Base-by-base conservation (phyloP, 257 asterid species). In the Solanum boliviense region DNA sequence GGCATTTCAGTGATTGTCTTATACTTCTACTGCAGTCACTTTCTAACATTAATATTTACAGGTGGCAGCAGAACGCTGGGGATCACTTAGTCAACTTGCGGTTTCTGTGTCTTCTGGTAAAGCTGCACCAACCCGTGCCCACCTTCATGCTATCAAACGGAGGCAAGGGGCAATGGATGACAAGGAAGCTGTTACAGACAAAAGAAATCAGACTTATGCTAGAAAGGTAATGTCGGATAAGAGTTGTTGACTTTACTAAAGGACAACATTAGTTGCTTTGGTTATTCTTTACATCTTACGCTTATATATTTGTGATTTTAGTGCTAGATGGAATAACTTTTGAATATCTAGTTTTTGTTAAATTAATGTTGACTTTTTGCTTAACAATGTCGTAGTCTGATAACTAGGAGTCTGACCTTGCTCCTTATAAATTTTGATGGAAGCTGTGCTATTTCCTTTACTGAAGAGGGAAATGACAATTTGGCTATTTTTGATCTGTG, bases 21-120 rank as follows among this genome's bases (percentile, higher is more conserved):
- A 15, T 38, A 29, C 85, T 46, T 81, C 41, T 46, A 18, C 35
- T 46, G 29, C 68, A 46, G 85, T 46, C 85, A 81, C 68, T 29
- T 81, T 81, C 85, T 81, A 81, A 81, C 68, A 46, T 84, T 46
- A 32, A 9, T 11, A 2, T 2, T 89, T 23, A 75, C 91, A 97
- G 99, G 98, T 97, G 86, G 98, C 95, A 86, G 96, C 91, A 94
- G 98, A 96, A 88, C 97, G 99, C 75, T 97, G 99, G 99, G 98
- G 94, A 83, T 95, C 99, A 87, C 89, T 96, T 92, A 94, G 98
- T 89, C 93, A 95, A 72, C 89, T 97, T 84, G 98, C 99, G 82
- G 99, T 96, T 90, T 93, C 99, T 70, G 95, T 93, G 89, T 97
- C 96, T 91, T 94, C 99, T 84, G 92, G 74, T 84, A 88, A 86